These are phyloP conservation scores for Lipomyces oligophaga DNA, from an alignment of 805 yeast genomes.

Conservation along the genomic window DNA sequence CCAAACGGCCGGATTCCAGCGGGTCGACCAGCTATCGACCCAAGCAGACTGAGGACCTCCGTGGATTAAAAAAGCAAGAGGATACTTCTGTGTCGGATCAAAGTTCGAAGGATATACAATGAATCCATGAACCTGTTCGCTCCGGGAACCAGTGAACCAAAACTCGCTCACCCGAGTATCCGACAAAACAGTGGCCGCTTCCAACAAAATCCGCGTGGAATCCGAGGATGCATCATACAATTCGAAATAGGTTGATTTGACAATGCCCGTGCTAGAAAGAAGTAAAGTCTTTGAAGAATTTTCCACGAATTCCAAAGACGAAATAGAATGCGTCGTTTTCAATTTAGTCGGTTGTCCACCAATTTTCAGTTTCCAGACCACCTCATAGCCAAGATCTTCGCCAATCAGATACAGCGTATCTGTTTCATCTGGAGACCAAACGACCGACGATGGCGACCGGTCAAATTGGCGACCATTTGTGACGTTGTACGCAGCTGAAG, in stretches of 20 bases:
- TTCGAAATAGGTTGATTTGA: conserved; percentile 25
- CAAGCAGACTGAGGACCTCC: conserved; percentile 35
- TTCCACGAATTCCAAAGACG: conserved; percentile 11
- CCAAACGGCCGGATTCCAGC: conserved; percentile 35
- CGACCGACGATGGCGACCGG: conserved; percentile 24
- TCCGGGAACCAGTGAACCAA: conserved; percentile 32
- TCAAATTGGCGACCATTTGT: conserved; percentile 20
- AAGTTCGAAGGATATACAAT: conserved; percentile 28
- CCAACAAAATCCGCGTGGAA: conserved; percentile 13
- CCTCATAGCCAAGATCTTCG: conserved; percentile 22
- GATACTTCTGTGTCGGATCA: conserved; percentile 27
- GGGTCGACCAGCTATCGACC: conserved; percentile 31
- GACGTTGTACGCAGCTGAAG: conserved; percentile 5
- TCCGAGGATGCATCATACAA: conserved; percentile 9
- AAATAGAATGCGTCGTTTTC: conserved; percentile 18
- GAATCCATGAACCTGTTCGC: conserved; percentile 29
- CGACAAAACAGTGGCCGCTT: conserved; percentile 6
- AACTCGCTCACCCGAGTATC: conserved; percentile 28
- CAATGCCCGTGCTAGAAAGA: conserved; percentile 13
- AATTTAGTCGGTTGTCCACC: conserved; percentile 13
- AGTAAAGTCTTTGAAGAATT: conserved; percentile 11
- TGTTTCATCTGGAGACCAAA: conserved; percentile 21
- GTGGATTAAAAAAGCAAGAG: conserved; percentile 32
- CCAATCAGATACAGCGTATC: conserved; percentile 16
- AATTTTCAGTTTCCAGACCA: conserved; percentile 19